Evolutionary conservation across 2,329 filamentous ascomycete species (phyloP).

Genomic region (Fusarium drepaniforme): DNA sequence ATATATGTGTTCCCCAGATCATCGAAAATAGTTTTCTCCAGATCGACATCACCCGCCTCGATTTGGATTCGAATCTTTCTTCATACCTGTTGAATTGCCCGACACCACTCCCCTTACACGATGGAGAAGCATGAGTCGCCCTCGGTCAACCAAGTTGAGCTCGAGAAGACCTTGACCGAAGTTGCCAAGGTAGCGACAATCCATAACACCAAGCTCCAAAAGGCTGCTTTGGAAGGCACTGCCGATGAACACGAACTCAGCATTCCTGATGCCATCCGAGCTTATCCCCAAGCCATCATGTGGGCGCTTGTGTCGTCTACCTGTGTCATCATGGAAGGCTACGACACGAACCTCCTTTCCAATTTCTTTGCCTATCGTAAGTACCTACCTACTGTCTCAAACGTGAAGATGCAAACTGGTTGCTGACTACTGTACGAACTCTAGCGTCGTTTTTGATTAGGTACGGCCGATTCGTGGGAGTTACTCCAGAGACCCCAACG

Average conservation of each 20-base stretch:
- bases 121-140: neutral
- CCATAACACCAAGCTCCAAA: neutral
- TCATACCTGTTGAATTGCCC: neutral
- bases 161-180: neutral
- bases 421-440: neutral
- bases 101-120: neutral
- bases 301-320: conserved; percentile 51
- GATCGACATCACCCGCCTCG: neutral
- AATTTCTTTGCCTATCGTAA: conserved; percentile 49
- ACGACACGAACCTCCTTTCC: conserved; percentile 49
- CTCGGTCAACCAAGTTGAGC: neutral
- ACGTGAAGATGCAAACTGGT: neutral
- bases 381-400: neutral
- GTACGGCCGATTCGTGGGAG: conserved; percentile 42
- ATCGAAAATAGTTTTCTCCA: neutral
- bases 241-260: conserved; percentile 39
- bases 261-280: conserved; percentile 41
- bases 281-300: conserved; percentile 50
- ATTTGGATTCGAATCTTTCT: neutral
- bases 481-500: conserved; percentile 23
- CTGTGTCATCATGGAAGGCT: conserved; percentile 57
- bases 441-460: conserved; percentile 33
- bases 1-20: neutral
- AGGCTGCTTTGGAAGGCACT: neutral
- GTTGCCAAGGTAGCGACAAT: neutral